Evolutionary conservation across 495 filamentous ascomycete species (phyloP).

Genomic region (Neurospora terricola): DNA sequence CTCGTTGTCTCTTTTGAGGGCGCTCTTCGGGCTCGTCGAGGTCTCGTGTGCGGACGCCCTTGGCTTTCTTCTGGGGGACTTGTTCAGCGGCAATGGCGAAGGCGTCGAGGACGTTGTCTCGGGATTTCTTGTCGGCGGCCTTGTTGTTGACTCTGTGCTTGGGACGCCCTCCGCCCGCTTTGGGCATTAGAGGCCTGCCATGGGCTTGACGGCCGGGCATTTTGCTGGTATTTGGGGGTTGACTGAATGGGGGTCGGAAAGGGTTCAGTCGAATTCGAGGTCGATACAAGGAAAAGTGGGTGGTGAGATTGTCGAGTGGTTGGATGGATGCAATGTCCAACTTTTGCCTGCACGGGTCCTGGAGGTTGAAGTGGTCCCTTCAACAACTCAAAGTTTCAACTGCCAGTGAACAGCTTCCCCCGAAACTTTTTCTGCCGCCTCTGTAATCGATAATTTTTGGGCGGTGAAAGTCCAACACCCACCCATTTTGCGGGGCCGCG

Average conservation of each 20-base stretch:
- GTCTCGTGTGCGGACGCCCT: constrained; percentile 33
- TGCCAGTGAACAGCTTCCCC: not conserved
- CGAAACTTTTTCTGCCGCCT: constrained; percentile 17
- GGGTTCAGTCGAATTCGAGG: not conserved
- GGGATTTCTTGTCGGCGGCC: constrained; percentile 26
- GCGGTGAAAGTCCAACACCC: constrained; percentile 18
- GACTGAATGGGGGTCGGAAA: not conserved
- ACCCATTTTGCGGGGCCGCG: constrained; percentile 4
- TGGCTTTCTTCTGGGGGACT: constrained; percentile 25
- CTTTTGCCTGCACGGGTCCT: constrained; percentile 3
- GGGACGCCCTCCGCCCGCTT: constrained; percentile 31
- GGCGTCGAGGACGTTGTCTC: constrained; percentile 60
- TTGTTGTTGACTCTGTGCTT: constrained; percentile 21
- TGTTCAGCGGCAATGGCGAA: constrained; percentile 71
- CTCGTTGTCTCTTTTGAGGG: constrained; percentile 27
- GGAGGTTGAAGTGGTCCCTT: not conserved
- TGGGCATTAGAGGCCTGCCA: constrained; percentile 35
- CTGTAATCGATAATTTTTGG: constrained; percentile 12
- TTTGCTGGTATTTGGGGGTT: constrained; percentile 7
- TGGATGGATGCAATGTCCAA: not conserved
- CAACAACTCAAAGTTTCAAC: not conserved
- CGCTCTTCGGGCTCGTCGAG: constrained; percentile 27
- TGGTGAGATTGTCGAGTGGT: not conserved
- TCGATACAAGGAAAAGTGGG: not conserved
- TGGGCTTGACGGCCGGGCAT: constrained; percentile 67